Conservation (phyloP, 1,139 yeast genomes). For the Lodderomyces theae region DNA sequence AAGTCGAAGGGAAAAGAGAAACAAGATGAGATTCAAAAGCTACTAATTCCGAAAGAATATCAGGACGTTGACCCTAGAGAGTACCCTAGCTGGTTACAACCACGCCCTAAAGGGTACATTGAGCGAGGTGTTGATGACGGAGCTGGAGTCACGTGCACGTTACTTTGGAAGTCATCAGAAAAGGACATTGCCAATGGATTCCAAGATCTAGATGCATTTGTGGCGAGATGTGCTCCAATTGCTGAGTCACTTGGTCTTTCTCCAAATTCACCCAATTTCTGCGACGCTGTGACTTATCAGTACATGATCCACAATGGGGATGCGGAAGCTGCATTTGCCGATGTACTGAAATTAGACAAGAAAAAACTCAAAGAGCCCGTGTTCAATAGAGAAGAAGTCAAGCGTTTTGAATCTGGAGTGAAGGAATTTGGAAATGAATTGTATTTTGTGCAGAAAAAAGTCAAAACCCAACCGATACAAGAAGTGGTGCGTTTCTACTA, state of each 20-base stretch:
- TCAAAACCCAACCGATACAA: conserved; percentile 65
- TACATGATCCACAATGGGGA: conserved; percentile 55
- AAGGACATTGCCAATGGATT: conserved; percentile 31
- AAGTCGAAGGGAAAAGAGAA: conserved; percentile 21
- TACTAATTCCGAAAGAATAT: conserved; percentile 50
- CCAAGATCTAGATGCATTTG: conserved; percentile 48
- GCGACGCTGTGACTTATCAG: conserved; percentile 64
- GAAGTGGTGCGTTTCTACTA: conserved; percentile 85
- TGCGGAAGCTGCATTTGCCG: conserved; percentile 40
- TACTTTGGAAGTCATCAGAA: conserved; percentile 63
- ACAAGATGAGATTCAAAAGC: conserved; percentile 30
- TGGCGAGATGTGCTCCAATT: conserved; percentile 52
- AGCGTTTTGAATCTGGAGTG: conserved; percentile 74
- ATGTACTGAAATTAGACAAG: conserved; percentile 47
- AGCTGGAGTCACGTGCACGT: conserved; percentile 52
- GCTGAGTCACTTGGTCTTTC: conserved; percentile 54
- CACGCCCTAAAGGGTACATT: conserved; percentile 74
- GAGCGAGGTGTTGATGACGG: conserved; percentile 79
- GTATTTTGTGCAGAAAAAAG: conserved; percentile 66
- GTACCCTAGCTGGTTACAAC: conserved; percentile 75
- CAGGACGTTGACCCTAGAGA: conserved; percentile 40
- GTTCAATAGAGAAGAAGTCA: conserved; percentile 59
- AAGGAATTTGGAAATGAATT: conserved; percentile 74
- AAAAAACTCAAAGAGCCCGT: conserved; percentile 71
- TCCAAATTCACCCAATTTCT: conserved; percentile 66